Percentiles rank a stretch among this genome's conserved stretches.
These are phyloP conservation scores for Bjerkandera adusta DNA, from an alignment of 1,284 basidiomycete species.

Conservation along the genomic window DNA sequence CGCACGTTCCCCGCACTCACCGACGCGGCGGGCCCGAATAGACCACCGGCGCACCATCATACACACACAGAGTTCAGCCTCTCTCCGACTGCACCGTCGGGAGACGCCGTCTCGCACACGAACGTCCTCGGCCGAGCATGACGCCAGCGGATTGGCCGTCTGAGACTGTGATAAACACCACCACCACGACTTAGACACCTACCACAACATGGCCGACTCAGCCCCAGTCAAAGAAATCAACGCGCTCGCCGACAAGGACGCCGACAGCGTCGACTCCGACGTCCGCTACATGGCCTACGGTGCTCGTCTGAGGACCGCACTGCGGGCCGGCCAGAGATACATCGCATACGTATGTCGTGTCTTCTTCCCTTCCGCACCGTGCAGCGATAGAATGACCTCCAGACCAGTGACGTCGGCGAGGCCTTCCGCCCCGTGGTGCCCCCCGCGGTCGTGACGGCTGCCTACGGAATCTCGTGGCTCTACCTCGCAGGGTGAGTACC, in stretches of 20 bases:
- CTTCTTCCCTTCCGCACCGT: constrained; percentile 11
- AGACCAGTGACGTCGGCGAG: constrained; percentile 91
- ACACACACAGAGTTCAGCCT: no score
- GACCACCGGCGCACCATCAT: background rate
- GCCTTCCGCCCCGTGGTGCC: constrained; percentile 88
- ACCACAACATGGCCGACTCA: constrained; percentile 18
- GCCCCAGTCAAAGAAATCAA: constrained; percentile 40
- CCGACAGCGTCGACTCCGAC: constrained; percentile 61
- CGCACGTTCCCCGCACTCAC: background rate
- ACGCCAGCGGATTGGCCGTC: no score
- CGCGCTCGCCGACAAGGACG: constrained; percentile 59
- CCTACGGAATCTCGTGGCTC: constrained; percentile 87
- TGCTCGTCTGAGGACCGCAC: constrained; percentile 74
- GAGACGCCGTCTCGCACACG: no score
- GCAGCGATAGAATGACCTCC: constrained; percentile 29
- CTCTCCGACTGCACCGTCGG: no score
- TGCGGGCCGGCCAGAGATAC: constrained; percentile 75
- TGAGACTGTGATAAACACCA: constrained; percentile 4
- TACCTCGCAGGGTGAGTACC: constrained; percentile 59
- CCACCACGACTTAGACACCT: background rate
- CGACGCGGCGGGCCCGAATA: background rate
- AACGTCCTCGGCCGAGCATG: no score
- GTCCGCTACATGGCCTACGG: constrained; percentile 75
- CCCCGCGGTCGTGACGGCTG: constrained; percentile 75
- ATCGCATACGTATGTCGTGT: constrained; percentile 69